Conservation (phyloP, 139 green algal genomes). For the Ettlia oleoabundans region DNA sequence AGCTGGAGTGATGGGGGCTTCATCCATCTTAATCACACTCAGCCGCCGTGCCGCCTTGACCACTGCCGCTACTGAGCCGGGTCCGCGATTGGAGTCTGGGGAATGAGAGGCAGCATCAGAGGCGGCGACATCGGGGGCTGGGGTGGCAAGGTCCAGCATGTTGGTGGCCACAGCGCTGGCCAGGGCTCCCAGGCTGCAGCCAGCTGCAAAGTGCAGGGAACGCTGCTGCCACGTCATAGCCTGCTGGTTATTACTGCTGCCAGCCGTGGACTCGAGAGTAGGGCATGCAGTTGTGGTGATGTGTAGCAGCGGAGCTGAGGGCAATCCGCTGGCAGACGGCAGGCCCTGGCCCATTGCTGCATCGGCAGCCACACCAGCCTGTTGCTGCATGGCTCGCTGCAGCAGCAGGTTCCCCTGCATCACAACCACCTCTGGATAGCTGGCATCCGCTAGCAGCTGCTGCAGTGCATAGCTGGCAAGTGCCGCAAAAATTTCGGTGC, state of each 20-base stretch:
- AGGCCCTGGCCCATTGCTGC: slow-evolving; percentile 33
- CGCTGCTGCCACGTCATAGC: not conserved
- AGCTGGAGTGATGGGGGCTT: not conserved
- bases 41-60: not conserved
- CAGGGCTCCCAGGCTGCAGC: slow-evolving; percentile 1
- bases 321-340: not conserved
- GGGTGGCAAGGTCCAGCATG: slow-evolving; percentile 11
- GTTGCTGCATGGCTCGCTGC: not conserved
- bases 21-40: not conserved
- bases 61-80: not conserved
- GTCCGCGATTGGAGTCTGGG: not conserved
- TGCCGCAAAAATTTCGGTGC: slow-evolving; percentile 1
- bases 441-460: slow-evolving; percentile 5
- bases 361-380: not conserved
- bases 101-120: not conserved
- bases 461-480: slow-evolving; percentile 6
- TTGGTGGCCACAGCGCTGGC: not conserved
- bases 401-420: slow-evolving; percentile 9
- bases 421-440: not conserved
- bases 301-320: not conserved
- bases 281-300: not conserved
- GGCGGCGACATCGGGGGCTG: not conserved
- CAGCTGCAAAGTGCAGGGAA: not conserved
- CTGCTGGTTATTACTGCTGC: not conserved
- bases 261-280: not conserved